These are phyloP conservation scores for Dictyostelium purpureum DNA, from an alignment of 78 protist genomes.

Conservation along the genomic window DNA sequence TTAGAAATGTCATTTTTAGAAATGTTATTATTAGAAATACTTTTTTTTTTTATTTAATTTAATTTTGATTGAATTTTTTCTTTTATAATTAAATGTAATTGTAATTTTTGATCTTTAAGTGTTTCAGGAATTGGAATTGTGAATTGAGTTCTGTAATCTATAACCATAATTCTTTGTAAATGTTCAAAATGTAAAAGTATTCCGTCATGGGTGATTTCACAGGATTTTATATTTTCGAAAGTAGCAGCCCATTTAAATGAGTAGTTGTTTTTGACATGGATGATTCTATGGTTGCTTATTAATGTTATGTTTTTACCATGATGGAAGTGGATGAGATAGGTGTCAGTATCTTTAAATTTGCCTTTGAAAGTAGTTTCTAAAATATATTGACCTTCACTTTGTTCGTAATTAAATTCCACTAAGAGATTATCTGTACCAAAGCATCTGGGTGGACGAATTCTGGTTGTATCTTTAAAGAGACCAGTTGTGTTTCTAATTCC, in stretches of 20 bases:
- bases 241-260: conserved; percentile 41
- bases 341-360: conserved; percentile 5
- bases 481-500: conserved; percentile 88
- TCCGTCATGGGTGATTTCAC: conserved; percentile 29
- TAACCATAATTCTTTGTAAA: conserved; percentile 49
- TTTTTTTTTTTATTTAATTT: conserved; percentile 2
- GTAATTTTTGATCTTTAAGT: conserved; percentile 16
- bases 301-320: conserved; percentile 16
- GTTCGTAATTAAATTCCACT: conserved; percentile 23
- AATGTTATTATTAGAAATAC: too few relatives aligned
- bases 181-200: conserved; percentile 21
- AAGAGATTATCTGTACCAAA: conserved; percentile 44
- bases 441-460: conserved; percentile 59
- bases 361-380: conserved; percentile 36
- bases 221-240: conserved; percentile 20
- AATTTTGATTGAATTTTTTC: conserved; percentile 7
- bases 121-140: not conserved
- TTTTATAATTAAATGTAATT: conserved; percentile 15
- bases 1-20: too few relatives aligned
- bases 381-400: conserved; percentile 42
- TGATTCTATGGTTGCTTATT: conserved; percentile 20
- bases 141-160: conserved; percentile 13
- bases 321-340: conserved; percentile 36
- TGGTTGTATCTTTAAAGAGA: conserved; percentile 39
- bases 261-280: conserved; percentile 13